Percentiles rank a stretch among this genome's conserved stretches.
Evolutionary conservation across 2,329 filamentous ascomycete species (phyloP).

Genomic region (Fusarium begoniae): DNA sequence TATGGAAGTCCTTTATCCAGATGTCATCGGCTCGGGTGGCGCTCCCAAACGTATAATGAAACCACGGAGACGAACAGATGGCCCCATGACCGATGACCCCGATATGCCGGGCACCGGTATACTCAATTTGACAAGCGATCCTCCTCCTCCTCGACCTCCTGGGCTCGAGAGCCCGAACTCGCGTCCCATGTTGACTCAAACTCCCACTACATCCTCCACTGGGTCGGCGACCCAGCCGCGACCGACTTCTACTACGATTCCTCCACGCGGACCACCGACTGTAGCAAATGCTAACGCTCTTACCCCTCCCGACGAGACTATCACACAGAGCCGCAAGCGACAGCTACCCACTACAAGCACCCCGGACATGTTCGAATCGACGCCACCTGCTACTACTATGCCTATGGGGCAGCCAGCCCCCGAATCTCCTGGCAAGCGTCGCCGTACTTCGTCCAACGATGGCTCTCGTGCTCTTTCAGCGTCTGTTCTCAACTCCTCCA

Average conservation of each 20-base stretch:
- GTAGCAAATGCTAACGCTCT: constrained; percentile 55
- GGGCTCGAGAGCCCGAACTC: constrained; percentile 40
- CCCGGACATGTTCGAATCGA: constrained; percentile 31
- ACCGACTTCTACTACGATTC: constrained; percentile 48
- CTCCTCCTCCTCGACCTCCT: constrained; percentile 37
- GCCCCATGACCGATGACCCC: constrained; percentile 55
- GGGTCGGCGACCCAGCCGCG: constrained; percentile 38
- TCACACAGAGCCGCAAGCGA: constrained; percentile 56
- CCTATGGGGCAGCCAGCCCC: constrained; percentile 41
- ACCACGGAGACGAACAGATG: constrained; percentile 60
- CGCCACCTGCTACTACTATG: constrained; percentile 32
- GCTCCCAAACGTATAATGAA: constrained; percentile 68
- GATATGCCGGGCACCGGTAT: constrained; percentile 60
- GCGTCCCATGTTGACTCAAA: constrained; percentile 44
- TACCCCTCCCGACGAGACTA: constrained; percentile 64
- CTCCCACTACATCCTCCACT: constrained; percentile 39
- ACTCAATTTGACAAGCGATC: constrained; percentile 55
- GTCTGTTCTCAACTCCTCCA: constrained; percentile 44
- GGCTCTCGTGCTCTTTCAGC: constrained; percentile 39
- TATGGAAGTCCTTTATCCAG: constrained; percentile 68
- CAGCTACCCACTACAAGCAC: constrained; percentile 41
- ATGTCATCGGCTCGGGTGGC: constrained; percentile 67
- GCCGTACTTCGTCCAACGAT: constrained; percentile 44
- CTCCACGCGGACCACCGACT: constrained; percentile 50
- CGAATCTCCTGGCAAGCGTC: constrained; percentile 47